Base-by-base conservation (phyloP, 352 stramenopile species). In the Blastocystis sp. region DNA sequence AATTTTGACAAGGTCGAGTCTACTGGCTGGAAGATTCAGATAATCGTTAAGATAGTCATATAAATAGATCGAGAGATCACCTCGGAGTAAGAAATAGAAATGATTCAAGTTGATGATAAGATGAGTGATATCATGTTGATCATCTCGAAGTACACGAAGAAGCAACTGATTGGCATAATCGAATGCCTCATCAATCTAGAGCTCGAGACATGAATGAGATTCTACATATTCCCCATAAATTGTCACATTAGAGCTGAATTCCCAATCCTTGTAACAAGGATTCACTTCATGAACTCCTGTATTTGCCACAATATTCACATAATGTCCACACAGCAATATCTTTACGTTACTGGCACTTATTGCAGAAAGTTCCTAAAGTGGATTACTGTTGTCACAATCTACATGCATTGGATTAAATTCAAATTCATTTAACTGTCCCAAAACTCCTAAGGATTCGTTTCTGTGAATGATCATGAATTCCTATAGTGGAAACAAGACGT, bases 381-480 rank as follows among this genome's bases (percentile, higher is more conserved):
- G 20, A 68, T 37, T 39, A 68, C 59, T 34, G 30, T 1, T 34
- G 20, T 16, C 11, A 37, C 24, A 11, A 68, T 30, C 37, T 37
- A 68, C 59, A 47, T 81, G 43, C 7, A 39, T 39, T 3, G 50
- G 70, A 37, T 81, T 81, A 16, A 81, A 41, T 26, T 81, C 70
- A n/a, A 81, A 81, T 37, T 65, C 70, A 26, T 62, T n/a, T 4
- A 37, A 13, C 37, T 41, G n/a, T 30, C 39, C 50, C 26, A 78
- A n/a, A 56, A 24, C 37, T 20, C 50, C 50, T 11, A 81, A 64
- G 3, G 70, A 24, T 41, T 81, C 70, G 24, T 63, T 41, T 18
- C 34, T 45, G 45, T 81, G 70, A 0, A 81, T 53, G 55, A 81
- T 37, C 70, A 81, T 81, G 55, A 81, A 81, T 47, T 81, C 70